These are phyloP conservation scores for Phytophthora sansomeana DNA, from an alignment of 352 stramenopile genomes.

Conservation along the genomic window DNA sequence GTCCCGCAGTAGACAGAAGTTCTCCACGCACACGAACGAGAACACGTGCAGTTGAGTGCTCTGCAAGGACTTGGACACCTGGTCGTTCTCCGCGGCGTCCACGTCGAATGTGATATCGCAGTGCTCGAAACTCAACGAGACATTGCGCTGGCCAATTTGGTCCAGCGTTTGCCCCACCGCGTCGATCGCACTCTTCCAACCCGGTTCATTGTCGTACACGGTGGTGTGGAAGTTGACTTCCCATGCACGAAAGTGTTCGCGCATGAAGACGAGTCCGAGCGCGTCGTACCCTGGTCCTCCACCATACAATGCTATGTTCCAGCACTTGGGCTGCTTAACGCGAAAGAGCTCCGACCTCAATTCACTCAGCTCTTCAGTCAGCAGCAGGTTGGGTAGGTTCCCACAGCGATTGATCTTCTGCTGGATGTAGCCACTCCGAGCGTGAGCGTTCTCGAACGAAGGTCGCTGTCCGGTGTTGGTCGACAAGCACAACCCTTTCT, in stretches of 20 bases:
- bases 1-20: constrained; percentile 60
- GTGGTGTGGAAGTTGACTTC: constrained; percentile 58
- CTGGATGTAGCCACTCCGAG: constrained; percentile 70
- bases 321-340: constrained; percentile 29
- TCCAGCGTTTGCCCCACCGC: constrained; percentile 43
- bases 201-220: constrained; percentile 79
- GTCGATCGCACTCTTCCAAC: constrained; percentile 55
- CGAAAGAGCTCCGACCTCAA: constrained; percentile 67
- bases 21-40: constrained; percentile 80
- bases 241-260: constrained; percentile 55
- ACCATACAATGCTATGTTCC: constrained; percentile 67
- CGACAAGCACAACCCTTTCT: constrained; percentile 62
- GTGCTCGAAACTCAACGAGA: constrained; percentile 49
- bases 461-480: constrained; percentile 73
- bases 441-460: constrained; percentile 65
- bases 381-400: constrained; percentile 67
- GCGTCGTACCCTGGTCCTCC: constrained; percentile 68
- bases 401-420: constrained; percentile 78
- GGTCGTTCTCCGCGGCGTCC: constrained; percentile 43
- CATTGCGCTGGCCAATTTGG: constrained; percentile 27
- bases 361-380: constrained; percentile 57
- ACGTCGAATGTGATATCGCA: constrained; percentile 73
- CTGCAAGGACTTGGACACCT: constrained; percentile 34
- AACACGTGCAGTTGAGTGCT: constrained; percentile 66
- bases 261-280: constrained; percentile 62